A percentile compares a stretch with the other conserved stretches of the same genome.
These are phyloP conservation scores for Passalora sequoiae DNA, from an alignment of 2,329 filamentous ascomycete species.

Conservation along the genomic window DNA sequence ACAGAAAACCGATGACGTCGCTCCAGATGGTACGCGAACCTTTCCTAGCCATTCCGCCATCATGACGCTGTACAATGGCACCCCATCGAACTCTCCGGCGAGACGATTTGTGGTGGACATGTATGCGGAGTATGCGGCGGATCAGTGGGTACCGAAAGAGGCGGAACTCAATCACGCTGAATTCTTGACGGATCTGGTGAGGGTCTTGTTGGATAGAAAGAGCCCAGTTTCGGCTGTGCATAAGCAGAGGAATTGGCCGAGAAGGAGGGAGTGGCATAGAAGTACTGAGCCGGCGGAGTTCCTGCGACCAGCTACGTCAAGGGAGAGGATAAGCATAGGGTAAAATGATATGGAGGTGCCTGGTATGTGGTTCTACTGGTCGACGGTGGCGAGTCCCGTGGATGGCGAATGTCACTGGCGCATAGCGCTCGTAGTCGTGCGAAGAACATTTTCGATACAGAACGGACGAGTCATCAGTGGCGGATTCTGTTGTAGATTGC, in stretches of 20 bases:
- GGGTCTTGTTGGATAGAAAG: slow-evolving; percentile 13
- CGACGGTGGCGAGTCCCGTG: too few species aligned
- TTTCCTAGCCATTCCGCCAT: slow-evolving; percentile 20
- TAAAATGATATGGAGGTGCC: too few species aligned
- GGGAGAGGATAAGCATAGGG: slow-evolving; percentile 1
- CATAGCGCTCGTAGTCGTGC: not conserved
- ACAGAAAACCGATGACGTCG: slow-evolving; percentile 19
- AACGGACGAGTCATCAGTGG: not conserved
- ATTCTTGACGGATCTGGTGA: slow-evolving; percentile 19
- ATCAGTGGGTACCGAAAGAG: slow-evolving; percentile 24
- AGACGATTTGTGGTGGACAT: slow-evolving; percentile 20
- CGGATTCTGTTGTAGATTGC: not conserved
- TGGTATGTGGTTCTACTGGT: too few species aligned
- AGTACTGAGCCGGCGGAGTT: slow-evolving; percentile 13
- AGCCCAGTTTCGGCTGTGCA: slow-evolving; percentile 11
- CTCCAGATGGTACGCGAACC: slow-evolving; percentile 15
- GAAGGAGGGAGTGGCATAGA: slow-evolving; percentile 19
- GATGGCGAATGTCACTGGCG: not conserved
- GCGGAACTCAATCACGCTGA: slow-evolving; percentile 16
- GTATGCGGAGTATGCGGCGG: slow-evolving; percentile 17
- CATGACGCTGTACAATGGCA: slow-evolving; percentile 20
- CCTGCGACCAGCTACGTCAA: slow-evolving; percentile 8
- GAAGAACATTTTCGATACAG: not conserved
- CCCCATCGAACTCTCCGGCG: slow-evolving; percentile 13
- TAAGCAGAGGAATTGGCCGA: slow-evolving; percentile 17